A percentile compares a stretch with the other conserved stretches of the same genome.
Evolutionary conservation across 2,329 filamentous ascomycete species (phyloP).

Genomic region (Ophiostoma triangulosporum): DNA sequence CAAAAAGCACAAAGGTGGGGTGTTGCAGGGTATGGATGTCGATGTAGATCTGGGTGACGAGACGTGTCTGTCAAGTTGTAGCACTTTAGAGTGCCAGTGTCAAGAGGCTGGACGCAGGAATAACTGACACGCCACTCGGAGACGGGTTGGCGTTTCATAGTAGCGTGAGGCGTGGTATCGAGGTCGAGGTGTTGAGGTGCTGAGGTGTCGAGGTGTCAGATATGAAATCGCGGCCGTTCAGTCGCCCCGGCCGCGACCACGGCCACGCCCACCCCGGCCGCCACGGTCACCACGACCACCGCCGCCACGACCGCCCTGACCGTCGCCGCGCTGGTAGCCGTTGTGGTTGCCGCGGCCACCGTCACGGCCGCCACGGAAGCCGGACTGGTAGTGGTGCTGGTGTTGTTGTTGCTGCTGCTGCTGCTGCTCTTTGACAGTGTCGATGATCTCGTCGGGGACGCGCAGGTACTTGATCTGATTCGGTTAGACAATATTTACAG

Average conservation of each 20-base stretch:
- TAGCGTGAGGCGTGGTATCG: not conserved
- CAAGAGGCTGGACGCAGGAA: not conserved
- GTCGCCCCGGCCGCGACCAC: constrained; percentile 24
- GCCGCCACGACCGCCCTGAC: constrained; percentile 32
- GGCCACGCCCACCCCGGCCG: constrained; percentile 22
- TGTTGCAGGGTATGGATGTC: not conserved
- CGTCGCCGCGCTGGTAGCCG: constrained; percentile 41
- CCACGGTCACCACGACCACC: constrained; percentile 24
- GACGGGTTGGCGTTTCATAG: not conserved
- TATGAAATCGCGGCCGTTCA: not conserved
- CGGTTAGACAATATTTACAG: not conserved
- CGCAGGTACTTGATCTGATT: constrained; percentile 91
- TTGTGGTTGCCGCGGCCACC: constrained; percentile 42
- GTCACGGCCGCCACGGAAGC: constrained; percentile 44
- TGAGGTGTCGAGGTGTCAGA: not conserved
- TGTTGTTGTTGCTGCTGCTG: constrained; percentile 49
- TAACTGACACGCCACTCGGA: not conserved
- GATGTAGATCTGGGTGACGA: not conserved
- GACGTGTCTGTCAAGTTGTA: not conserved
- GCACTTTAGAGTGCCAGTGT: not conserved
- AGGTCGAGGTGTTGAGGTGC: not conserved
- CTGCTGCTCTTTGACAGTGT: constrained; percentile 85
- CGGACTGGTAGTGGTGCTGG: constrained; percentile 24
- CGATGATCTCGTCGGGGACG: constrained; percentile 93
- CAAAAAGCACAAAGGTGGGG: constrained; percentile 2